Evolutionary conservation across 176 grass and related monocot genomes (phyloP).

Genomic region (barley (Hordeum vulgare)): DNA sequence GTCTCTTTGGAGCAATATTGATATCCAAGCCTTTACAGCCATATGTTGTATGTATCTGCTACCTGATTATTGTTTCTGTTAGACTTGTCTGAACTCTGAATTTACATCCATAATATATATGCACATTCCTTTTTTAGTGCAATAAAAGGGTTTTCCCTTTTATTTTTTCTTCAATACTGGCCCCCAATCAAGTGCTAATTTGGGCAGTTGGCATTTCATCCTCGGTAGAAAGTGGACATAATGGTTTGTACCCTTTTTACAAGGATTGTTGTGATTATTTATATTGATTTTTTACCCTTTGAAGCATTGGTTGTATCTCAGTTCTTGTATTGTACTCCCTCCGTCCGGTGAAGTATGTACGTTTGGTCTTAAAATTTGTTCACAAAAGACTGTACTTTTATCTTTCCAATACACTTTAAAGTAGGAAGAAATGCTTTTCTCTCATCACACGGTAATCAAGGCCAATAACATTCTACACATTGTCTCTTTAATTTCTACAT

Average conservation of each 20-base stretch:
- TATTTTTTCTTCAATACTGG: background rate
- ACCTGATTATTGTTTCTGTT: background rate
- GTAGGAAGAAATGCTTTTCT: too few relatives aligned
- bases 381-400: too few relatives aligned
- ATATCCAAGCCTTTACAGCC: background rate
- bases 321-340: background rate
- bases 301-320: background rate
- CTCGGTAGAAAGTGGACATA: background rate
- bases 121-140: background rate
- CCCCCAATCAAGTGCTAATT: background rate
- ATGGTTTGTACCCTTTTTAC: background rate
- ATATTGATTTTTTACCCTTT: background rate
- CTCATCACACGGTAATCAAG: too few relatives aligned
- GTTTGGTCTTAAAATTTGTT: too few relatives aligned
- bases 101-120: background rate
- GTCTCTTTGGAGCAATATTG: too few relatives aligned
- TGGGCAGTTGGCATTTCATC: background rate
- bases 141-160: background rate
- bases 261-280: background rate
- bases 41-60: background rate
- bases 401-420: too few relatives aligned
- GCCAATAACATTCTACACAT: too few relatives aligned
- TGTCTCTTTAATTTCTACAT: too few relatives aligned
- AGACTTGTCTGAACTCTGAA: background rate
- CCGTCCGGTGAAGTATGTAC: too few relatives aligned